A percentile compares a stretch with the other conserved stretches of the same genome.
phyloP scores from a whole-genome alignment of 2,329 filamentous ascomycete genomes.

The Chalaropsis thielavioides region DNA sequence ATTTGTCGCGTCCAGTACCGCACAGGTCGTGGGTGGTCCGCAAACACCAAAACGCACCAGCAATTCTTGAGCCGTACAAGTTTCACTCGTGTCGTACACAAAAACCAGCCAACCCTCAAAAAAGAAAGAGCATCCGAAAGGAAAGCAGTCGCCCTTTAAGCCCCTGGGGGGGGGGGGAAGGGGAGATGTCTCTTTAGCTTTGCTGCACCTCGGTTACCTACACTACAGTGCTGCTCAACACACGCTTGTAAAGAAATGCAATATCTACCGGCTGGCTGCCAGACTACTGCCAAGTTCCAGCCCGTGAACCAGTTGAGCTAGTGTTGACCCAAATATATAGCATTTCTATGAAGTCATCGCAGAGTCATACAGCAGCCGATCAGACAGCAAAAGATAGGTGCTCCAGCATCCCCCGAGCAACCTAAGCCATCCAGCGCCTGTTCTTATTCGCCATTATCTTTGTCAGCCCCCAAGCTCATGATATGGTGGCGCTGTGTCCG shows the following conservation, averaged over 20 bases:
- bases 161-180: neutral
- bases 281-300: neutral
- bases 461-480: neutral
- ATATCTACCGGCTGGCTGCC: neutral
- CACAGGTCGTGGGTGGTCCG: neutral
- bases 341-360: constrained; percentile 10
- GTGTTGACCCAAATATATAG: neutral
- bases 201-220: neutral
- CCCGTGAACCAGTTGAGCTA: neutral
- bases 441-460: neutral
- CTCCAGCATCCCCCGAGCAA: neutral
- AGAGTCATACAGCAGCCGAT: neutral
- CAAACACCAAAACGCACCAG: neutral
- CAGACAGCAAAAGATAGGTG: neutral
- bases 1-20: too few species aligned
- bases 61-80: neutral
- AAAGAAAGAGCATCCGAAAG: neutral
- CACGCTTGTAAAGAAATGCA: neutral
- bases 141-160: neutral
- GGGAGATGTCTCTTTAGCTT: neutral
- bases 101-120: neutral
- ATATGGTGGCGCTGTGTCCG: neutral
- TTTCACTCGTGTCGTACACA: neutral
- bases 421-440: neutral
- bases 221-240: constrained; percentile 24